Evolutionary conservation across 1,284 basidiomycete genomes (phyloP), one percentile per base, ranked within the genome.

Genomic region (Marasmius tenuissimus): DNA sequence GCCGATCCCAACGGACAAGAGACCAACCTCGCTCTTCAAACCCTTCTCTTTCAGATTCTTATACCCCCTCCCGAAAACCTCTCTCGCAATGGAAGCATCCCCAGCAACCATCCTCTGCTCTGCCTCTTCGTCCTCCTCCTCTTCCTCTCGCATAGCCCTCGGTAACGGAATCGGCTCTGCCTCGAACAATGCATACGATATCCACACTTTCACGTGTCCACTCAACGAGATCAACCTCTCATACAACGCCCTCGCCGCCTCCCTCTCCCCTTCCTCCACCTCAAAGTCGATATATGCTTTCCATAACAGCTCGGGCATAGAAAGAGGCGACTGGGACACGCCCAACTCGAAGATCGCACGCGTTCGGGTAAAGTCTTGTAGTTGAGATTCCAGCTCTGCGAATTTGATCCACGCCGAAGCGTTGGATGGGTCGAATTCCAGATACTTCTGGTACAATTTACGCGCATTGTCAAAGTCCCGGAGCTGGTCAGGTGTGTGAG

Each of bases 241-340:
- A 75, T 97, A 99, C 59, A 99, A 74, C n/a, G 83, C 81, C 35
- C 96, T 83, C 1, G 93, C 92, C 39, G 86, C 85, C 65, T 93
- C 93, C 61, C 95, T 87, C 70, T 98, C 95, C 66, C 95, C 92
- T 74, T 97, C 95, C 66, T 96, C 94, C 67, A 94, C 91, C 75
- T 97, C 95, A 68, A 96, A 95, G 77, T 99, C 97, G 77, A 99
- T 95, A 76, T 96, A 99, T 4, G 94, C 93, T 73, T 96, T 96
- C 95, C 95, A 97, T n/a, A 98, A 84, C 11, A 98, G 83, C 75
- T 99, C 97, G 2, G 97, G 97, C 95, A 98, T 98, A 61, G 97
- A 96, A 47, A 99, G 82, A n/a, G 89, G 88, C 0, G 84, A 76
- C 71, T 99, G 97, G 3, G 90, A 82, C n/a, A 97, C 87, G 3